Evolutionary conservation across 805 yeast species (phyloP), one percentile per base, ranked within the genome.

Genomic region (Candida pini): DNA sequence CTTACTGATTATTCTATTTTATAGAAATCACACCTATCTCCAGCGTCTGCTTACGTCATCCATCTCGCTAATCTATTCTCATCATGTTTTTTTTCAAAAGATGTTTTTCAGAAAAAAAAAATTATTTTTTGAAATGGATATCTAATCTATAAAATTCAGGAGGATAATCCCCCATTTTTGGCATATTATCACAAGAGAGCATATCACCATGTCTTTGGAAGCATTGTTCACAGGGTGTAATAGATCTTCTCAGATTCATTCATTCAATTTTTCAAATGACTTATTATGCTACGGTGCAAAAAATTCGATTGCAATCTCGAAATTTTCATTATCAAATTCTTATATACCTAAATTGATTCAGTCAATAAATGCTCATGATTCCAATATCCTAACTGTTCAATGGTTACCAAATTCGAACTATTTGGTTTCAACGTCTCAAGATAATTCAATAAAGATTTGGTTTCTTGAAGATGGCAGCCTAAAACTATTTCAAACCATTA

Each of bases 141-240:
- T n/a, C n/a, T n/a, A n/a, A n/a, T n/a, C n/a, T n/a, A n/a, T n/a
- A n/a, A n/a, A n/a, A n/a, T n/a, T n/a, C n/a, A n/a, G n/a, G n/a
- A n/a, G n/a, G n/a, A n/a, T n/a, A n/a, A n/a, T n/a, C n/a, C n/a
- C n/a, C n/a, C n/a, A n/a, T n/a, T n/a, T n/a, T n/a, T n/a, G n/a
- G n/a, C n/a, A n/a, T n/a, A n/a, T n/a, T n/a, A n/a, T n/a, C n/a
- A n/a, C n/a, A n/a, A n/a, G n/a, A n/a, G n/a, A n/a, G n/a, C n/a
- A n/a, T n/a, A n/a, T n/a, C n/a, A n/a, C n/a, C n/a, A n/a, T n/a
- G n/a, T 19, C 31, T 2, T 59, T 63, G 30, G 81, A 77, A 37
- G 84, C 82, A 13, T 63, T 78, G 4, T 81, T 82, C 52, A 64
- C 73, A 14, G 94, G 94, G 12, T 87, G 86, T 23, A 84, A 83